Percentiles rank a stretch among this genome's conserved stretches.
These are phyloP conservation scores for Fraxinus baroniana DNA, from an alignment of 305 asterid species.

Conservation along the genomic window DNA sequence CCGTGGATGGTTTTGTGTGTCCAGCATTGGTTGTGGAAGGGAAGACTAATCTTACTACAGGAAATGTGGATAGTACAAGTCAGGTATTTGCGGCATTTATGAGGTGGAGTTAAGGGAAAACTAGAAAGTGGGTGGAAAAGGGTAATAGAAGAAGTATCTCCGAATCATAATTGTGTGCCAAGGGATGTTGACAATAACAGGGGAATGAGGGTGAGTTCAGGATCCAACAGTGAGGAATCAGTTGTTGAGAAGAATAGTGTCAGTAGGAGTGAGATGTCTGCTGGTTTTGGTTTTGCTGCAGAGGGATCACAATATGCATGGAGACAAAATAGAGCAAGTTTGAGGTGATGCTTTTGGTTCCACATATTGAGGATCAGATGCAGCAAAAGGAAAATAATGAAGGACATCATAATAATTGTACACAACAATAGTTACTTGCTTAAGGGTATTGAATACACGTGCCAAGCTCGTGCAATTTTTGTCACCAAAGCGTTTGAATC, in stretches of 20 bases:
- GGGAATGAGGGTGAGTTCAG: conserved; percentile 15
- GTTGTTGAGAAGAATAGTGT: conserved; percentile 23
- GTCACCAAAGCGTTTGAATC: too few relatives aligned
- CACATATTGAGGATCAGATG: conserved; percentile 26
- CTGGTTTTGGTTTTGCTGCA: conserved; percentile 16
- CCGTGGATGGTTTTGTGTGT: conserved; percentile 17
- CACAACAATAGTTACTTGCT: conserved; percentile 12
- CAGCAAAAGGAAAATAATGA: conserved; percentile 24
- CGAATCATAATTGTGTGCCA: conserved; percentile 24
- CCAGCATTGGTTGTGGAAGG: conserved; percentile 26
- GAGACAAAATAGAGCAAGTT: conserved; percentile 24
- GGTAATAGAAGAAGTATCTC: conserved; percentile 11
- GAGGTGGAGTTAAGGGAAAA: conserved; percentile 60
- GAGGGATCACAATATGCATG: conserved; percentile 24
- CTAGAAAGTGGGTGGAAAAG: conserved; percentile 21
- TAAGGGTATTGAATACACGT: too few relatives aligned
- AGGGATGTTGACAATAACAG: conserved; percentile 47
- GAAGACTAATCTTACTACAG: conserved; percentile 4
- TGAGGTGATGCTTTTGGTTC: conserved; percentile 15
- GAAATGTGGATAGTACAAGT: conserved; percentile 35
- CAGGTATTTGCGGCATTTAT: conserved; percentile 55
- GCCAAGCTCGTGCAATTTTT: too few relatives aligned
- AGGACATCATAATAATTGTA: conserved; percentile 23
- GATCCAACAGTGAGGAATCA: conserved; percentile 7
- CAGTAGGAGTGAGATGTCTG: conserved; percentile 25